A percentile compares a stretch with the other conserved stretches of the same genome.
Conservation (phyloP, 805 yeast species). For the Ogataea sp. region DNA sequence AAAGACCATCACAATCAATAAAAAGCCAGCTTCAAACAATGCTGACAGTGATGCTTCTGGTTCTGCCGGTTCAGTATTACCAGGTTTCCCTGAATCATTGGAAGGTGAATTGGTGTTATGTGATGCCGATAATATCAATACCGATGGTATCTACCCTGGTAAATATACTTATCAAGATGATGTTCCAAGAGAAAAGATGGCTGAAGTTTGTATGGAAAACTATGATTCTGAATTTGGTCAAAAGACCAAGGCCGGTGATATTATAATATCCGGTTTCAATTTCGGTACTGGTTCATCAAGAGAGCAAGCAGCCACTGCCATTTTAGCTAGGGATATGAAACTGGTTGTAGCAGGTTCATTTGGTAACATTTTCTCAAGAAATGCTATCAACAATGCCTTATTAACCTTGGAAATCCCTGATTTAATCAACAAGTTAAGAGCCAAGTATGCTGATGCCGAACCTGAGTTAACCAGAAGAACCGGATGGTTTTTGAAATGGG, state of each 20-base stretch:
- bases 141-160: constrained; percentile 99
- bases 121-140: constrained; percentile 94
- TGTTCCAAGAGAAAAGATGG: constrained; percentile 91
- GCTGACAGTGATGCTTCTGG: constrained; percentile 21
- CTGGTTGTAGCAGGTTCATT: constrained; percentile 95
- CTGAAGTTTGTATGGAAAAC: constrained; percentile 98
- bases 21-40: constrained; percentile 16
- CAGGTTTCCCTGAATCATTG: constrained; percentile 85
- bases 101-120: constrained; percentile 90
- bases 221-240: constrained; percentile 83
- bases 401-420: constrained; percentile 91
- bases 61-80: constrained; percentile 62
- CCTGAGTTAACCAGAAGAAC: constrained; percentile 88
- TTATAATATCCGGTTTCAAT: constrained; percentile 85
- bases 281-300: constrained; percentile 98
- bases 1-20: constrained; percentile 28
- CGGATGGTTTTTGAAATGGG: constrained; percentile 90
- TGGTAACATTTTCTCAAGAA: constrained; percentile 93
- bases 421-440: constrained; percentile 69
- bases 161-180: constrained; percentile 98
- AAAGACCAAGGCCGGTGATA: constrained; percentile 82
- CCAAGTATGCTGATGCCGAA: constrained; percentile 41
- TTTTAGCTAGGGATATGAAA: constrained; percentile 87
- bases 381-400: constrained; percentile 92
- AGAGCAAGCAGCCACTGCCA: constrained; percentile 99